These are phyloP conservation scores for Kazachstania kunashirensis DNA, from an alignment of 805 yeast genomes.

Conservation along the genomic window DNA sequence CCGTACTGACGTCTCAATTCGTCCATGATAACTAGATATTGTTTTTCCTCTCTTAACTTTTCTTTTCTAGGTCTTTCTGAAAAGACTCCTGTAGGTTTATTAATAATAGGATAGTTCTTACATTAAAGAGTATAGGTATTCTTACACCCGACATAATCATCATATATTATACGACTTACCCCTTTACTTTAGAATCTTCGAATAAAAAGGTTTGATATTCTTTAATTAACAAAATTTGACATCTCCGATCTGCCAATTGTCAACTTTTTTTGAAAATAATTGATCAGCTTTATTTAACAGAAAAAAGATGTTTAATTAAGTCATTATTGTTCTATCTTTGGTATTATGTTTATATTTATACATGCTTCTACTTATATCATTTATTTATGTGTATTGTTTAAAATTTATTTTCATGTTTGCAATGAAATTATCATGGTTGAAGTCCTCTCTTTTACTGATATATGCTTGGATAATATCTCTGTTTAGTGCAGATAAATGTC, in stretches of 20 bases:
- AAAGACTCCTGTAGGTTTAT: conserved; percentile 31
- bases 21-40: conserved; percentile 15
- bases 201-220: too few species aligned
- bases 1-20: conserved; percentile 8
- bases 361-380: too few species aligned
- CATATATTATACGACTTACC: too few species aligned
- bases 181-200: too few species aligned
- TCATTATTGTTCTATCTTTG: too few species aligned
- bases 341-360: too few species aligned
- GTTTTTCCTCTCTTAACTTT: conserved; percentile 6
- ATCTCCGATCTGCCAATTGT: too few species aligned
- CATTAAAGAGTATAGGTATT: conserved; percentile 10
- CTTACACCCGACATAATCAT: too few species aligned
- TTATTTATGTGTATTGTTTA: conserved; percentile 11
- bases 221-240: too few species aligned
- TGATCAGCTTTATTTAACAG: too few species aligned
- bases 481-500: conserved; percentile 59
- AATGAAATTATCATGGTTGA: conserved; percentile 34
- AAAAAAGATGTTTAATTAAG: too few species aligned
- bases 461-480: conserved; percentile 55
- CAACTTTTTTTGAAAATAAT: too few species aligned
- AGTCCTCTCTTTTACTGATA: conserved; percentile 61
- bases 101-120: conserved; percentile 25
- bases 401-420: conserved; percentile 19
- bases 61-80: conserved; percentile 26